phyloP scores from a whole-genome alignment of 2,329 filamentous ascomycete genomes.

The Arachnopeziza araneosa region DNA sequence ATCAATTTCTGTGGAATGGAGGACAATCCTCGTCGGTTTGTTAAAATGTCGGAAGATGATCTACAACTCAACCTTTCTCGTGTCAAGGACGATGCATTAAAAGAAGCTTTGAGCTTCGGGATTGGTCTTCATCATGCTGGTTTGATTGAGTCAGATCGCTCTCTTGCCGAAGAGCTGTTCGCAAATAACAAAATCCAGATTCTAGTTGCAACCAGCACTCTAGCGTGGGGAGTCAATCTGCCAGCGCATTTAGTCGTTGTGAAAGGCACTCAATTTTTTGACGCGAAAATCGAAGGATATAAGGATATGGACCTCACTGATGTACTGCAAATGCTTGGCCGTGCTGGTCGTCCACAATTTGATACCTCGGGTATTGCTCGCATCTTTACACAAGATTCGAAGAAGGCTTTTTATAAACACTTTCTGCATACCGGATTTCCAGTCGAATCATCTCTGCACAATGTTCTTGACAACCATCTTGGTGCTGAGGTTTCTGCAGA shows the following conservation, averaged over 20 bases:
- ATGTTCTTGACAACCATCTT: constrained; percentile 94
- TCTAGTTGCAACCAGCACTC: constrained; percentile 87
- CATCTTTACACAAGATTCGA: constrained; percentile 95
- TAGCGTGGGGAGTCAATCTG: constrained; percentile 97
- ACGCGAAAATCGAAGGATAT: constrained; percentile 95
- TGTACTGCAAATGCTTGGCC: constrained; percentile 94
- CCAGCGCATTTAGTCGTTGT: constrained; percentile 96
- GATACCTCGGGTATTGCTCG: constrained; percentile 92
- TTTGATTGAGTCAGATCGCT: constrained; percentile 88
- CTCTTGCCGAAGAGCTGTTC: constrained; percentile 89
- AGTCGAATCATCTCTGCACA: constrained; percentile 92
- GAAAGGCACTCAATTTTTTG: constrained; percentile 96
- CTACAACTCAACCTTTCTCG: constrained; percentile 79
- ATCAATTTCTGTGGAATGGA: constrained; percentile 99
- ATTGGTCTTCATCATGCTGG: constrained; percentile 97
- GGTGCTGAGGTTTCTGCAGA: constrained; percentile 91
- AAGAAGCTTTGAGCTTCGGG: constrained; percentile 93
- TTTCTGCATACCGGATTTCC: constrained; percentile 97
- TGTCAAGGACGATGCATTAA: constrained; percentile 88
- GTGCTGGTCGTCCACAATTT: constrained; percentile 93
- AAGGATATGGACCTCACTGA: constrained; percentile 99
- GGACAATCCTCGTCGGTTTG: constrained; percentile 88
- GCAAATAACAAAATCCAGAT: constrained; percentile 98
- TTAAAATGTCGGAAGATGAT: constrained; percentile 92
- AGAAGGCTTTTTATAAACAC: constrained; percentile 99